Conservation (phyloP, 2,329 filamentous ascomycete species). For the Didymella exigua region DNA sequence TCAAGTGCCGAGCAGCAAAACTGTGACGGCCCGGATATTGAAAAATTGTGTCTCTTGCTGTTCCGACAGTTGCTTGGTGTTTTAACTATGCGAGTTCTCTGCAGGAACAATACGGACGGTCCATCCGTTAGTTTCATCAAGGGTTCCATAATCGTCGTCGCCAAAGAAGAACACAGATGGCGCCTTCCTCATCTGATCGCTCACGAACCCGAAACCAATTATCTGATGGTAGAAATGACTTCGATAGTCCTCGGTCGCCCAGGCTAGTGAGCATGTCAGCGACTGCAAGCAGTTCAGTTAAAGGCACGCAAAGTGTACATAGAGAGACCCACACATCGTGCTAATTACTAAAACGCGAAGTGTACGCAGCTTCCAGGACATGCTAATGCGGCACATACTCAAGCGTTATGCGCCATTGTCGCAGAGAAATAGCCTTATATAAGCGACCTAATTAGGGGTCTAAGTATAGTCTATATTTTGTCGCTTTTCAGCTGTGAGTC, state of each 20-base stretch:
- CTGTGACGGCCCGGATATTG: neutral
- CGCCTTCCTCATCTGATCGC: neutral
- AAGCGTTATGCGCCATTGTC: conserved; percentile 8
- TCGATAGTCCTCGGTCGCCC: neutral
- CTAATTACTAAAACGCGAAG: neutral
- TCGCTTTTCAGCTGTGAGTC: too few relatives aligned
- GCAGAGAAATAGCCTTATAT: too few relatives aligned
- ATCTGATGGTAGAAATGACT: conserved; percentile 6
- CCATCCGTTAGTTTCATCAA: neutral
- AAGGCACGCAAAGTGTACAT: neutral
- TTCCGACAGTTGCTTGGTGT: neutral
- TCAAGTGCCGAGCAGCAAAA: conserved; percentile 1
- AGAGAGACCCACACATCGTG: neutral
- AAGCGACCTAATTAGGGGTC: too few relatives aligned
- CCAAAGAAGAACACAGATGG: conserved; percentile 2
- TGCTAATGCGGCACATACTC: conserved; percentile 1
- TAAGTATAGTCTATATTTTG: too few relatives aligned
- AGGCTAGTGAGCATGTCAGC: neutral
- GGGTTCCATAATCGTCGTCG: neutral
- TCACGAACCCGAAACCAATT: neutral
- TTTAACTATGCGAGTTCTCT: neutral
- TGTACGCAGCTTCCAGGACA: neutral
- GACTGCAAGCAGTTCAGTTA: neutral
- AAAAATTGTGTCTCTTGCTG: neutral
- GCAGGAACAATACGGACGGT: neutral